A percentile compares a stretch with the other conserved stretches of the same genome.
These are phyloP conservation scores for Shiraia bambusicola DNA, from an alignment of 2,329 filamentous ascomycete genomes.

Conservation along the genomic window DNA sequence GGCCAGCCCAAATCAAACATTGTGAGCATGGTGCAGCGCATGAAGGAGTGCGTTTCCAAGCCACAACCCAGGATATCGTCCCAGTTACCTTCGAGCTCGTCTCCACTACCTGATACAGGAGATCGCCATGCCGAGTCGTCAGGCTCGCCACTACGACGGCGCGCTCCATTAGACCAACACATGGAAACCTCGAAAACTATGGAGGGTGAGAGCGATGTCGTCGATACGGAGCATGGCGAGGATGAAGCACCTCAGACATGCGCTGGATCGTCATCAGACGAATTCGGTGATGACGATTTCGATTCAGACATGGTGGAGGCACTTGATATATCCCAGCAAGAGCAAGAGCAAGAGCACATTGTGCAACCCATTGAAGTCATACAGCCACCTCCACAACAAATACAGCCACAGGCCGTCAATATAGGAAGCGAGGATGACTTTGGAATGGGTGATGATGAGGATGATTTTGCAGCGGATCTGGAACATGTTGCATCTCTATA, in stretches of 20 bases:
- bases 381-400: conserved; percentile 2
- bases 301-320: conserved; percentile 39
- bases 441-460: conserved; percentile 49
- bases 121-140: conserved; percentile 19
- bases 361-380: conserved; percentile 13
- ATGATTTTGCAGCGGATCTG: conserved; percentile 58
- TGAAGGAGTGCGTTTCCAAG: conserved; percentile 48
- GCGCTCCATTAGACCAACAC: conserved; percentile 14
- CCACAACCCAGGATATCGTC: conserved; percentile 21
- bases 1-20: conserved; percentile 32
- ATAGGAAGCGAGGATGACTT: conserved; percentile 48
- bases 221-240: conserved; percentile 5
- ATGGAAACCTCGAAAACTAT: conserved; percentile 10
- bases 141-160: conserved; percentile 37
- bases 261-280: conserved; percentile 37
- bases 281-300: conserved; percentile 40
- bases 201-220: conserved; percentile 5
- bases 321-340: conserved; percentile 25
- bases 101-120: conserved; percentile 45
- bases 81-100: conserved; percentile 50
- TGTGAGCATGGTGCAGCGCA: conserved; percentile 44
- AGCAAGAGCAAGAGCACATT: background rate
- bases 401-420: background rate
- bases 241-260: conserved; percentile 11
- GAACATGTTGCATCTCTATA: conserved; percentile 60